These are phyloP conservation scores for Hypholoma fasciculare DNA, from an alignment of 768 basidiomycete genomes.

Conservation along the genomic window DNA sequence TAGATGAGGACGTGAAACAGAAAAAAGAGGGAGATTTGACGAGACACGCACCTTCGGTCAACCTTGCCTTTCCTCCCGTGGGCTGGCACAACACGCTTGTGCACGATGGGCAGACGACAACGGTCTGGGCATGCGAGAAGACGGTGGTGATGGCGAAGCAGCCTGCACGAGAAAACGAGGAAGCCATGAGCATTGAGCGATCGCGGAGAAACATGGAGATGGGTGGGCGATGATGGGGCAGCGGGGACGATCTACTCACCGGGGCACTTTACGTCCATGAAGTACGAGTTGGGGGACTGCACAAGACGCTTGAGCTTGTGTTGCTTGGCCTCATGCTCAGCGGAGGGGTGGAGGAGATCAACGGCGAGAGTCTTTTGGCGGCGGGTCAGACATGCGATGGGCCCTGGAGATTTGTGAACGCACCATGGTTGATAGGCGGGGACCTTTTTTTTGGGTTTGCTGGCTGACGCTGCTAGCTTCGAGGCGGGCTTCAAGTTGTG, in stretches of 20 bases:
- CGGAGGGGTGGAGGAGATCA: constrained; percentile 96
- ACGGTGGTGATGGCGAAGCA: constrained; percentile 96
- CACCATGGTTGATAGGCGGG: constrained; percentile 29
- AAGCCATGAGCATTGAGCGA: constrained; percentile 13
- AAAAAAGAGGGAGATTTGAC: neutral
- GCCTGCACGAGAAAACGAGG: constrained; percentile 43
- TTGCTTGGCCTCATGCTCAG: constrained; percentile 80
- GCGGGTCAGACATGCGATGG: neutral
- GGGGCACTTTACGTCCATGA: constrained; percentile 99
- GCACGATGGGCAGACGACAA: constrained; percentile 92
- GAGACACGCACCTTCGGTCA: constrained; percentile 86
- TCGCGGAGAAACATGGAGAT: constrained; percentile 7
- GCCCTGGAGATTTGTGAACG: constrained; percentile 5
- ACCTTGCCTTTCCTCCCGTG: constrained; percentile 94
- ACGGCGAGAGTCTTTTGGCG: constrained; percentile 82
- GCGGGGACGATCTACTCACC: constrained; percentile 49
- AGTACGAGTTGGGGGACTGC: constrained; percentile 97
- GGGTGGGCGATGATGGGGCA: neutral
- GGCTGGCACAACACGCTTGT: constrained; percentile 96
- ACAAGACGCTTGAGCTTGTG: constrained; percentile 99
- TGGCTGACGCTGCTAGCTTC: constrained; percentile 23
- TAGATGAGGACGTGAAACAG: constrained; percentile 6
- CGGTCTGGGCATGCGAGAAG: constrained; percentile 99
- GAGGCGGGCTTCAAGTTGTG: constrained; percentile 36
- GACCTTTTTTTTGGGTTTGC: constrained; percentile 28